Conservation (phyloP, 2,329 filamentous ascomycete species). For the Fusarium albosuccineum region DNA sequence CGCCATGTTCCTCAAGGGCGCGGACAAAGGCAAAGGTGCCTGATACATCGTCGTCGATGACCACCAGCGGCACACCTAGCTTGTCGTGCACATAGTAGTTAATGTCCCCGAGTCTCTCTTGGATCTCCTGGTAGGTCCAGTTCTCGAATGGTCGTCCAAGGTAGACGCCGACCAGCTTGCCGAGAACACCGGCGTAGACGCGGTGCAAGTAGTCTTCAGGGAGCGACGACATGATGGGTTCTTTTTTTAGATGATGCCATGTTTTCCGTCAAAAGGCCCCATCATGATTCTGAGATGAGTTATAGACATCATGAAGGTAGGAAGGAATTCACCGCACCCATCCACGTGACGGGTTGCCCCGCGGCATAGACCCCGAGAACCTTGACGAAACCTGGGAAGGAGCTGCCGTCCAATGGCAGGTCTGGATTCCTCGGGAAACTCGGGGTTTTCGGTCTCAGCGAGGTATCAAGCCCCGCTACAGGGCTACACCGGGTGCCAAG, state of each 20-base stretch:
- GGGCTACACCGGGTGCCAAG: too few relatives aligned
- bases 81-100: conserved; percentile 20
- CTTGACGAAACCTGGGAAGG: neutral
- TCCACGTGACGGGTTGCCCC: too few relatives aligned
- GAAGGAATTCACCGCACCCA: neutral
- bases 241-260: neutral
- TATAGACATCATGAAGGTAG: neutral
- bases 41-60: conserved; percentile 21
- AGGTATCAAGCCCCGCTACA: neutral
- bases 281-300: neutral
- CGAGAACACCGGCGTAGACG: conserved; percentile 21
- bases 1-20: conserved; percentile 18
- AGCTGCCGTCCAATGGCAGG: neutral
- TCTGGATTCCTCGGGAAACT: conserved; percentile 3
- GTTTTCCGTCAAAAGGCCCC: neutral
- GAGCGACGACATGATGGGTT: conserved; percentile 4
- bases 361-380: neutral
- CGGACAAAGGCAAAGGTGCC: conserved; percentile 21
- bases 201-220: conserved; percentile 18
- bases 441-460: neutral
- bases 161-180: conserved; percentile 22
- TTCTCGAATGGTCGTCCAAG: conserved; percentile 19
- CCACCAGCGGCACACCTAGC: conserved; percentile 14
- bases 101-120: conserved; percentile 10
- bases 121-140: conserved; percentile 20